These are phyloP conservation scores for Lodderomyces parapsilosis DNA, from an alignment of 1,139 yeast genomes.

Conservation along the genomic window DNA sequence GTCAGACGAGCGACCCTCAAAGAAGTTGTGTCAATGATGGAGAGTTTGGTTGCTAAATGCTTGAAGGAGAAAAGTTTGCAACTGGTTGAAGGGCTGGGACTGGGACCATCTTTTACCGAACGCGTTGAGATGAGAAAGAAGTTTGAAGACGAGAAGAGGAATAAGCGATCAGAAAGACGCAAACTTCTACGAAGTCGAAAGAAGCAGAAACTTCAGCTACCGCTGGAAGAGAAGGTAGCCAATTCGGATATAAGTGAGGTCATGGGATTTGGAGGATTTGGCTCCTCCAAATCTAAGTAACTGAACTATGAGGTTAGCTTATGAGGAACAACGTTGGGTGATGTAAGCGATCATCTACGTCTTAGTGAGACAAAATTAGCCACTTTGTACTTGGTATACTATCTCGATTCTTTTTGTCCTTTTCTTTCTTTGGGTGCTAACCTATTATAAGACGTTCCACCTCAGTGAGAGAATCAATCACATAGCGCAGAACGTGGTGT, in stretches of 20 bases:
- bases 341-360: no score
- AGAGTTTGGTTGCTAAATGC: constrained; percentile 27
- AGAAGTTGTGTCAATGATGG: constrained; percentile 35
- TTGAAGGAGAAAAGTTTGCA: constrained; percentile 15
- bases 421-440: no score
- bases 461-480: no score
- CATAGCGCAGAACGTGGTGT: no score
- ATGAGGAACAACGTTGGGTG: no score
- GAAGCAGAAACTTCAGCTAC: constrained; percentile 9
- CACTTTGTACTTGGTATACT: no score
- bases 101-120: constrained; percentile 34
- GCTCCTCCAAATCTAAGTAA: constrained; percentile 24
- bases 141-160: constrained; percentile 39
- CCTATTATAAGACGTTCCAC: no score
- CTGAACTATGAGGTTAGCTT: no score
- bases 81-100: constrained; percentile 2
- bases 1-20: constrained; percentile 31
- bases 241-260: constrained; percentile 27
- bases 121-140: constrained; percentile 42
- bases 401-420: no score
- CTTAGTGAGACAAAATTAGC: no score
- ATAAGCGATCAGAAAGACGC: constrained; percentile 26
- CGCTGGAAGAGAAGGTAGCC: constrained; percentile 10
- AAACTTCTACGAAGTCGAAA: constrained; percentile 18
- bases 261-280: constrained; percentile 65